Evolutionary conservation across 495 filamentous ascomycete species (phyloP).

Genomic region (Thozetella sp.): DNA sequence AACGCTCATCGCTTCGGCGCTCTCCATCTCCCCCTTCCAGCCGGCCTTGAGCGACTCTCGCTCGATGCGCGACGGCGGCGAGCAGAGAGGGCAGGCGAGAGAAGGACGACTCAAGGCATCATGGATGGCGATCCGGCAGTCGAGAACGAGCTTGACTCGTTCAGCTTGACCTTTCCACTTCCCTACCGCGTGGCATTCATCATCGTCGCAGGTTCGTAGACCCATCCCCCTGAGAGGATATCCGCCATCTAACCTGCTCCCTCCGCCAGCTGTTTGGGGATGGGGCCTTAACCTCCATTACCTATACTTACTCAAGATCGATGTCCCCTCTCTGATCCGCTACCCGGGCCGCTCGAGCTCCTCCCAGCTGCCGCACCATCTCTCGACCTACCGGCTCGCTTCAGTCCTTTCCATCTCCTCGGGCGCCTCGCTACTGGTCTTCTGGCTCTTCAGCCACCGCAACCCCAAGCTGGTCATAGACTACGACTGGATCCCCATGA

Average conservation of each 20-base stretch:
- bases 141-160: slow-evolving; percentile 79
- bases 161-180: slow-evolving; percentile 83
- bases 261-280: slow-evolving; percentile 75
- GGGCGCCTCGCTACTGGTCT: slow-evolving; percentile 67
- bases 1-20: too few species aligned
- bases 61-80: too few species aligned
- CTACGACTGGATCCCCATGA: slow-evolving; percentile 81
- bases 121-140: slow-evolving; percentile 83
- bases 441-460: slow-evolving; percentile 80
- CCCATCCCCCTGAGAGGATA: neutral
- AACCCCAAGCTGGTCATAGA: slow-evolving; percentile 64
- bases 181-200: slow-evolving; percentile 81
- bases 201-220: slow-evolving; percentile 71
- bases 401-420: slow-evolving; percentile 72
- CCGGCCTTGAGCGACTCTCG: too few species aligned
- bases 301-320: slow-evolving; percentile 72
- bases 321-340: slow-evolving; percentile 77
- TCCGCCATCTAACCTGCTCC: slow-evolving; percentile 14
- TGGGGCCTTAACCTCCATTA: slow-evolving; percentile 89
- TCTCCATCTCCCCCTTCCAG: too few species aligned
- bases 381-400: slow-evolving; percentile 81
- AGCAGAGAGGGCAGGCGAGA: slow-evolving; percentile 4
- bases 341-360: slow-evolving; percentile 71
- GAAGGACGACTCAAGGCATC: slow-evolving; percentile 33
- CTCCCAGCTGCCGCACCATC: slow-evolving; percentile 70